Conservation (phyloP, 331 rosid species). For the Malus hybrid region DNA sequence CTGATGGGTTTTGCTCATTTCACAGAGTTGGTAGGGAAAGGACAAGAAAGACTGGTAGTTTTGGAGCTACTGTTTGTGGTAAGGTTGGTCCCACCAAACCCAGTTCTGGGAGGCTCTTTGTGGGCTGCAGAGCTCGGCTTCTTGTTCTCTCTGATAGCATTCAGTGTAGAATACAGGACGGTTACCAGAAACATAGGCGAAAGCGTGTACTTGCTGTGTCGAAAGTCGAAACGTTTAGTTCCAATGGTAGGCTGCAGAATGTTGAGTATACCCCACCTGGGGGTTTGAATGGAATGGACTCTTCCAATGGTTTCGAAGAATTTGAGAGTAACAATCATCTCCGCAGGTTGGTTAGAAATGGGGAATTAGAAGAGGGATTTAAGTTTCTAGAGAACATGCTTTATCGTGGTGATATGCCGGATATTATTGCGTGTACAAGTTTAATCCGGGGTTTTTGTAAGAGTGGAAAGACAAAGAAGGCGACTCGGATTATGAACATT, state of each 20-base stretch:
- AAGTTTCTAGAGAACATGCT: conserved; percentile 47
- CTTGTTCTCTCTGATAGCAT: conserved; percentile 12
- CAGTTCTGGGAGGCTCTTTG: conserved; percentile 6
- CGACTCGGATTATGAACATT: conserved; percentile 55
- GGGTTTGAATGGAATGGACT: conserved; percentile 21
- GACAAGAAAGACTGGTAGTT: conserved; percentile 6
- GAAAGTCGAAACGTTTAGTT: conserved; percentile 32
- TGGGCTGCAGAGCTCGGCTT: conserved; percentile 29
- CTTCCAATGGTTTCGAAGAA: conserved; percentile 34
- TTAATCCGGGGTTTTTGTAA: conserved; percentile 71
- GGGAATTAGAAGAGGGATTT: conserved; percentile 58
- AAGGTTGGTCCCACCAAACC: conserved; percentile 3
- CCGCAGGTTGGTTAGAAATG: conserved; percentile 44
- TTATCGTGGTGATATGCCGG: conserved; percentile 49
- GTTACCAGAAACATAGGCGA: conserved; percentile 12
- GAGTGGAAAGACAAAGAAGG: conserved; percentile 50
- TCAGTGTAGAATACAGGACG: conserved; percentile 7
- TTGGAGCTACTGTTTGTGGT: conserved; percentile 18
- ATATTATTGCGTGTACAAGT: conserved; percentile 56
- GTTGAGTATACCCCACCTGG: conserved; percentile 15
- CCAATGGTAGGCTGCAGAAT: conserved; percentile 39
- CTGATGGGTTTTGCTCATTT: conserved; percentile 46
- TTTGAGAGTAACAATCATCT: conserved; percentile 44
- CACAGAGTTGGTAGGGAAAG: conserved; percentile 19
- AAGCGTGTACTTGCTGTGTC: conserved; percentile 37